Percentiles rank a stretch among this genome's conserved stretches.
phyloP scores from a whole-genome alignment of 2,329 filamentous ascomycete species.

The Nemania abortiva region DNA sequence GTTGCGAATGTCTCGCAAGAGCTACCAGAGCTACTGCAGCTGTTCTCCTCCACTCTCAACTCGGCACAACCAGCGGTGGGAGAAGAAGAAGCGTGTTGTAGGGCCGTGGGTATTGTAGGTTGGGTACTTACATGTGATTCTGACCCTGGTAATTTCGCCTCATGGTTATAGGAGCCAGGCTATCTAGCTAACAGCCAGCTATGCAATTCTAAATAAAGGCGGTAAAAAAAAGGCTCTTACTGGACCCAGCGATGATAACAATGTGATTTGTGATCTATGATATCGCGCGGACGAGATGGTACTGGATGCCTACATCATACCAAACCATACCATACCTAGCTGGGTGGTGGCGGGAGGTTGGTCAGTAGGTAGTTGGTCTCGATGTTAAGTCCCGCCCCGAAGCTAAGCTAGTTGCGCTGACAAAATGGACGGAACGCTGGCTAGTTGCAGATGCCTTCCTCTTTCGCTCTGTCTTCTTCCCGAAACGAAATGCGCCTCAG shows the following conservation, averaged over 20 bases:
- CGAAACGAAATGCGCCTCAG: background rate
- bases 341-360: background rate
- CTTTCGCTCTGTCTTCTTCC: slow-evolving; percentile 18
- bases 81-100: background rate
- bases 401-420: slow-evolving; percentile 8
- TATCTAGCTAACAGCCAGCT: background rate
- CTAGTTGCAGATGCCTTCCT: slow-evolving; percentile 16
- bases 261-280: slow-evolving; percentile 7
- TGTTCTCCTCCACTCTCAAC: slow-evolving; percentile 16
- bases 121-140: slow-evolving; percentile 37
- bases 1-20: slow-evolving; percentile 23
- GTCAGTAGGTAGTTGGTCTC: background rate
- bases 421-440: slow-evolving; percentile 13
- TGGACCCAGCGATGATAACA: background rate
- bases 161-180: slow-evolving; percentile 27
- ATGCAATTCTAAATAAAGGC: background rate
- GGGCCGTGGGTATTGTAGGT: background rate
- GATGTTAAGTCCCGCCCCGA: background rate
- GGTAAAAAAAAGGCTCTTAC: background rate
- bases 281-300: background rate
- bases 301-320: background rate
- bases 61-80: slow-evolving; percentile 17
- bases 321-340: background rate
- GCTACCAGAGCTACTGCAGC: slow-evolving; percentile 37
- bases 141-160: slow-evolving; percentile 26